Evolutionary conservation across 2,329 filamentous ascomycete species (phyloP).

Genomic region (Thyridium curvatum): DNA sequence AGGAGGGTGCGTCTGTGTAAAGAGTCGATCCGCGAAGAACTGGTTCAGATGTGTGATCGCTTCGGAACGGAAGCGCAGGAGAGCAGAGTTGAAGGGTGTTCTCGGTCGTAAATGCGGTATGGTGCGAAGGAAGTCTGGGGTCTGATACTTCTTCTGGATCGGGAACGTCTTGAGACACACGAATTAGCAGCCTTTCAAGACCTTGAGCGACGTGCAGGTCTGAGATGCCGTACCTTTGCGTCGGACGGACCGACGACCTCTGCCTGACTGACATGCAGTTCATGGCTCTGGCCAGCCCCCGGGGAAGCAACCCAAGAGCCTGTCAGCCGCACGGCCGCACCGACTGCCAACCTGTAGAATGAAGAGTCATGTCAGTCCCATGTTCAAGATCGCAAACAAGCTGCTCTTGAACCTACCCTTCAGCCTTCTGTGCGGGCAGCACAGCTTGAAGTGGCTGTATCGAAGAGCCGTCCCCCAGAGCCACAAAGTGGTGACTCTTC

Average conservation of each 20-base stretch:
- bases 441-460: conserved; percentile 75
- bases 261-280: conserved; percentile 68
- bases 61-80: conserved; percentile 79
- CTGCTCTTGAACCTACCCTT: conserved; percentile 54
- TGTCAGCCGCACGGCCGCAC: conserved; percentile 69
- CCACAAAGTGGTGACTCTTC: conserved; percentile 76
- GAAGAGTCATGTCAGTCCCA: conserved; percentile 18
- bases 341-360: conserved; percentile 64
- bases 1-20: conserved; percentile 83
- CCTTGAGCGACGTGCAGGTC: neutral
- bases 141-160: conserved; percentile 94
- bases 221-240: conserved; percentile 55
- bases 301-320: conserved; percentile 72
- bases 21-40: conserved; percentile 67
- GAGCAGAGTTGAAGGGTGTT: conserved; percentile 70
- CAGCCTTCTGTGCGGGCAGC: conserved; percentile 62
- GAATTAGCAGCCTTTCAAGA: neutral
- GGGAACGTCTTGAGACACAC: conserved; percentile 64
- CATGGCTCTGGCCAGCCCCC: conserved; percentile 65
- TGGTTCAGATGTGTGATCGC: conserved; percentile 65
- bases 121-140: conserved; percentile 78
- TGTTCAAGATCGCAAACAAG: conserved; percentile 6
- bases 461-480: conserved; percentile 82
- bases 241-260: conserved; percentile 72
- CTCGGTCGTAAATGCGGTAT: conserved; percentile 83